Evolutionary conservation across 805 yeast genomes (phyloP).

Genomic region (Lipomyces starkeyi): DNA sequence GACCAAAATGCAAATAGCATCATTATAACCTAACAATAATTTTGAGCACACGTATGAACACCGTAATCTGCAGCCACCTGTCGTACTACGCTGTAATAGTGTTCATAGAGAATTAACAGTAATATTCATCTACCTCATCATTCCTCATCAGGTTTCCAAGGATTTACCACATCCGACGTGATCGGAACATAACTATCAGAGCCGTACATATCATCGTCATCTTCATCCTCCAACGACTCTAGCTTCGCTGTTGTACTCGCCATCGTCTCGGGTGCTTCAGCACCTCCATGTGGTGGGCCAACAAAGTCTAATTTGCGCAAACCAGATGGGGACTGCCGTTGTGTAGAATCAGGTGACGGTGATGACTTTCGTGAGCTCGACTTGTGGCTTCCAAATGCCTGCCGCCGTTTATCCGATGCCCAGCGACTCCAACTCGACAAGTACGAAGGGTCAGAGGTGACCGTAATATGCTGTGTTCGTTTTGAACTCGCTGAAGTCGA

Average conservation of each 20-base stretch:
- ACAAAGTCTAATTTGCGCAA: not conserved
- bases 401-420: slow-evolving; percentile 36
- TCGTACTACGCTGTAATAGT: not conserved
- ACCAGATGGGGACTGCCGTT: not conserved
- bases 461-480: slow-evolving; percentile 22
- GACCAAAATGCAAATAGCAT: not conserved
- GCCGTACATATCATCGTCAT: slow-evolving; percentile 24
- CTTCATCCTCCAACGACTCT: slow-evolving; percentile 27
- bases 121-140: not conserved
- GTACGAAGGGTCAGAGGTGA: slow-evolving; percentile 23
- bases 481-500: slow-evolving; percentile 4
- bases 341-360: not conserved
- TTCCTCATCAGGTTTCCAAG: slow-evolving; percentile 25
- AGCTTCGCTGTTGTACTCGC: not conserved
- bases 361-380: slow-evolving; percentile 3
- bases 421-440: slow-evolving; percentile 31
- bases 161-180: slow-evolving; percentile 22
- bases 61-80: not conserved
- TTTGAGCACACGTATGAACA: not conserved
- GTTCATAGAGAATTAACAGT: not conserved
- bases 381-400: slow-evolving; percentile 19
- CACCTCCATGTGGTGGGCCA: not conserved
- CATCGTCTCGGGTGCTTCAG: slow-evolving; percentile 4
- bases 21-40: not conserved
- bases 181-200: slow-evolving; percentile 13